These are phyloP conservation scores for Curvularia sp. DNA, from an alignment of 2,329 filamentous ascomycete genomes.

Conservation along the genomic window DNA sequence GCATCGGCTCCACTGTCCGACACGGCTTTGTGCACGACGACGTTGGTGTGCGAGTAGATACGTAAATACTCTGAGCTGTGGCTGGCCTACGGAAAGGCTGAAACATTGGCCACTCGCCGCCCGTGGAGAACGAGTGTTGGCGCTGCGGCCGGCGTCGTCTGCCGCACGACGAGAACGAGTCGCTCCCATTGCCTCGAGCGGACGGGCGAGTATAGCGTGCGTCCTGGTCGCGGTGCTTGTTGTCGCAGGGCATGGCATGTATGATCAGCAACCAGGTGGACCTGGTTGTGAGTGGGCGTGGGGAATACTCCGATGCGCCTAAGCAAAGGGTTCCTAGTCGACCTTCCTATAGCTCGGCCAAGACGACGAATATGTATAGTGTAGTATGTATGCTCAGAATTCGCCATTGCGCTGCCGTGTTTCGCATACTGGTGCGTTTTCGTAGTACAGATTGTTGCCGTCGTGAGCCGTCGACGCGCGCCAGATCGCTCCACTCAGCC, in stretches of 20 bases:
- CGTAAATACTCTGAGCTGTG: background rate
- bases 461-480: background rate
- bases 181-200: conserved; percentile 13
- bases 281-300: conserved; percentile 16
- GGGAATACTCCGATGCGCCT: conserved; percentile 17
- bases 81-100: conserved; percentile 18
- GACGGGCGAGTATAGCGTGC: conserved; percentile 7
- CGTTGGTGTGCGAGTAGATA: background rate
- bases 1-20: conserved; percentile 20
- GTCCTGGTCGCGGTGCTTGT: conserved; percentile 7
- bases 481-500: background rate
- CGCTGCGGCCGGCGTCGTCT: background rate
- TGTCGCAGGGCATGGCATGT: conserved; percentile 13
- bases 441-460: background rate
- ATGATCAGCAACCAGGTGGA: conserved; percentile 32
- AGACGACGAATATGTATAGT: conserved; percentile 1
- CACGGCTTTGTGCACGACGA: background rate
- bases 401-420: conserved; percentile 1
- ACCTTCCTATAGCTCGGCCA: conserved; percentile 5
- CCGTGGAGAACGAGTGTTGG: conserved; percentile 6
- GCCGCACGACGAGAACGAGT: conserved; percentile 10
- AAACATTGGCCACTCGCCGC: conserved; percentile 28
- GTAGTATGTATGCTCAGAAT: conserved; percentile 3
- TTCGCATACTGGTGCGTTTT: conserved; percentile 1
- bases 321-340: conserved; percentile 14